Base-by-base conservation (phyloP, 495 filamentous ascomycete species). In the Aspergillus campestris region DNA sequence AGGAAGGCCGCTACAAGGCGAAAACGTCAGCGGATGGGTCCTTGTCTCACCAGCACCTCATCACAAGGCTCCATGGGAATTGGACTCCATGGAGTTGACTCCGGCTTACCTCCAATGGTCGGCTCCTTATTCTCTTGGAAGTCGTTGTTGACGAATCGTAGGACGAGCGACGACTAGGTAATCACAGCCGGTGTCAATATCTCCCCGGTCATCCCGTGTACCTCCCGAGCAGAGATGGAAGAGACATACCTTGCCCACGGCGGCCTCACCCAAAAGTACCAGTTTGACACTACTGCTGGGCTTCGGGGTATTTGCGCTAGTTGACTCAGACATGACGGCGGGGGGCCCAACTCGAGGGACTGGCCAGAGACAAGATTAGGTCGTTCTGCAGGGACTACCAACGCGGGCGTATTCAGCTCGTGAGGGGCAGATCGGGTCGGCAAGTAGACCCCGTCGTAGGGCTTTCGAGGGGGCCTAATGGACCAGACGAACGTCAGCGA, bases 71-170 rank as follows among this genome's bases (percentile, higher is more conserved):
- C 18, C 18, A 24, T 24, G n/a, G n/a, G n/a, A n/a, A n/a, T n/a
- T n/a, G n/a, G n/a, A n/a, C n/a, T n/a, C n/a, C n/a, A 24, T 24
- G 18, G 18, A 24, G 18, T 24, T 24, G 18, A 24, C 18, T 24
- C 18, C 18, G 4, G 45, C 81, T 59, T 79, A 94, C 91, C 91
- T 74, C 92, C 92, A 73, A 98, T 98, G 42, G 92, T 98, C 36
- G 92, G 92, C 62, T 98, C 92, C 74, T 98, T 98, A 66, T 98
- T 98, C 69, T 97, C 94, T 73, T 98, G 92, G 59, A 97, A 98
- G 70, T 97, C 92, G 71, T 98, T 90, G 78, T 97, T 98, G 61
- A 98, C 92, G 64, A 98, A 98, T 57, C 92, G 88, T 54, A 98
- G 79, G 44, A 98, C 92, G 40, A 98, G 83, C 34, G 92, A 98